Conservation (phyloP, 2,329 filamentous ascomycete genomes). For the Coniochaeta hoffmannii region DNA sequence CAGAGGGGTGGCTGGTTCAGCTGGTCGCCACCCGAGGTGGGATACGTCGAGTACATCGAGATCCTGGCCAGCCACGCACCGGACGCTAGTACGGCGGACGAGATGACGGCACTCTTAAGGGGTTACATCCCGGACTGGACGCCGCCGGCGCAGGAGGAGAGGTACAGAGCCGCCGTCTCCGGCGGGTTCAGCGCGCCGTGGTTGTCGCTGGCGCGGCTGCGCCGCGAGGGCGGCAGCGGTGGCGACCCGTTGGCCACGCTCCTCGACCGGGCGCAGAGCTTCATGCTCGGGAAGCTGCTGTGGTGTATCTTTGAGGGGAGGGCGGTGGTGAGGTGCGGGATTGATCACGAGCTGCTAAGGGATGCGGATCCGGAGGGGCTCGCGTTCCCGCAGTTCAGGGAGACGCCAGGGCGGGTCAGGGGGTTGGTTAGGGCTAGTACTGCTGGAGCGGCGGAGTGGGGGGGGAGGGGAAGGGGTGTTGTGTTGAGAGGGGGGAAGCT, state of each 20-base stretch:
- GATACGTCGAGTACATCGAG: slow-evolving; percentile 17
- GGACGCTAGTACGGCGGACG: neutral
- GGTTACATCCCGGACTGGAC: slow-evolving; percentile 9
- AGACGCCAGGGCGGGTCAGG: slow-evolving; percentile 7
- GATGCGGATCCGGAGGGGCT: slow-evolving; percentile 5
- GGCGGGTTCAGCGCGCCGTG: slow-evolving; percentile 16
- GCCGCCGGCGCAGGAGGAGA: slow-evolving; percentile 3
- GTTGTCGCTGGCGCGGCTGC: slow-evolving; percentile 9
- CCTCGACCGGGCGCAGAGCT: slow-evolving; percentile 15
- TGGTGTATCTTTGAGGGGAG: slow-evolving; percentile 18
- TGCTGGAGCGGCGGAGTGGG: slow-evolving; percentile 14
- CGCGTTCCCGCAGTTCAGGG: slow-evolving; percentile 12
- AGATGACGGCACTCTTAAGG: slow-evolving; percentile 3
- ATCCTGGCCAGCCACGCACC: slow-evolving; percentile 3
- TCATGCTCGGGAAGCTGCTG: slow-evolving; percentile 18
- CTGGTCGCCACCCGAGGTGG: slow-evolving; percentile 18
- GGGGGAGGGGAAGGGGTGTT: slow-evolving; percentile 3
- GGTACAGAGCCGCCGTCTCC: slow-evolving; percentile 8
- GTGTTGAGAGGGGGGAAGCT: slow-evolving; percentile 9
- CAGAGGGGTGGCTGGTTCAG: slow-evolving; percentile 18
- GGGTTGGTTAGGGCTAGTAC: slow-evolving; percentile 13
- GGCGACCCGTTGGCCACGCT: neutral
- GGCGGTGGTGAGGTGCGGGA: slow-evolving; percentile 11
- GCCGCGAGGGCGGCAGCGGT: neutral
- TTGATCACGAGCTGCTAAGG: slow-evolving; percentile 13